Evolutionary conservation across 2,329 filamentous ascomycete species (phyloP), one percentile per base, ranked within the genome.

Genomic region (Thielaviopsis musarum): DNA sequence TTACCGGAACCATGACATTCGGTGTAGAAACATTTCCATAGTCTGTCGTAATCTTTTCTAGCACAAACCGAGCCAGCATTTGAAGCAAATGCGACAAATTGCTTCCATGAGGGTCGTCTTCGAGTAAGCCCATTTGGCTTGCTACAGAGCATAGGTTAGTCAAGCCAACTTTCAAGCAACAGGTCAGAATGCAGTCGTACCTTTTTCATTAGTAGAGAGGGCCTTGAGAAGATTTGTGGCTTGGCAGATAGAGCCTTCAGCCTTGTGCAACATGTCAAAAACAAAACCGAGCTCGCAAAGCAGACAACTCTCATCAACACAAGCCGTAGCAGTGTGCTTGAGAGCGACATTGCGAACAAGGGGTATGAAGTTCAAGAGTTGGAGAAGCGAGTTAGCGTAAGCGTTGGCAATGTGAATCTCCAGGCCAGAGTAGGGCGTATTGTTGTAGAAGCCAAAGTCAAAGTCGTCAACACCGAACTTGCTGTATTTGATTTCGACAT

Each of bases 391-490:
- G 66, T 98, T 98, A 59, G 91, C 88, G 67, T 97, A 98, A 1
- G 91, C 96, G 69, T 98, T 97, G 51, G 90, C 82, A 62, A 98
- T 96, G 69, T 98, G 91, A 53, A 88, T 98, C 70, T 98, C 91
- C 48, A 98, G 75, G 0, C 93, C 93, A 10, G 93, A 95, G 68
- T 89, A 95, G 24, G 75, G 77, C 1, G 94, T 97, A 69, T 88
- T 90, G 71, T 98, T 98, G 76, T 94, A 98, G 70, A 88, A 97
- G 60, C 87, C 86, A 72, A 98, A 98, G 70, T 98, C 93, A 69
- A 98, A 98, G 70, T 98, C 94, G 67, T 97, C 91, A n/a, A 98
- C 90, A 21, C 93, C 93, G 70, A 96, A 98, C 69, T 90, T 94
- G 76, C 91, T 96, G 74, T 97, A 98, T 69, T 96, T 96, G 73